A percentile compares a stretch with the other conserved stretches of the same genome.
Conservation (phyloP, 2,329 filamentous ascomycete genomes). For the Westerdykella sp. region DNA sequence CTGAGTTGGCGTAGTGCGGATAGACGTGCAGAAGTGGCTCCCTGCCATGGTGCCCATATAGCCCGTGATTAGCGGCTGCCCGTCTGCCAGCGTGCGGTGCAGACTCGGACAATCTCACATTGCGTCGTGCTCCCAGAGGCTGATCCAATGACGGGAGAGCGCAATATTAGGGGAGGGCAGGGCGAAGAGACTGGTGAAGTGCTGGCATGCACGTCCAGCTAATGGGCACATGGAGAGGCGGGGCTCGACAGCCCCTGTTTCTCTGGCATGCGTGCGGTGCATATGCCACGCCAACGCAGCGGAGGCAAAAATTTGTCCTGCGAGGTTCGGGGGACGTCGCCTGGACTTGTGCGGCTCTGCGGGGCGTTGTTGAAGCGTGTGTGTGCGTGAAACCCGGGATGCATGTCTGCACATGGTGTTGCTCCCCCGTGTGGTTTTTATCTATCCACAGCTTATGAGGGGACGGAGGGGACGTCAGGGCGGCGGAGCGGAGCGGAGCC, state of each 20-base stretch:
- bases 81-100: conserved; percentile 23
- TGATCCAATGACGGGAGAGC: conserved; percentile 26
- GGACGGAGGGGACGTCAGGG: too few species aligned
- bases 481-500: too few species aligned
- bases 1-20: conserved; percentile 33
- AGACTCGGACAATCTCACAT: conserved; percentile 33
- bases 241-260: neutral
- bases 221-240: neutral
- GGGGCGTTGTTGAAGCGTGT: neutral
- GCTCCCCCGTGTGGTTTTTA: too few species aligned
- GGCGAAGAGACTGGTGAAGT: conserved; percentile 17
- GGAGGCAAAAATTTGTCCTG: conserved; percentile 14
- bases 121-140: conserved; percentile 25
- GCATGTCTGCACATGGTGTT: too few species aligned
- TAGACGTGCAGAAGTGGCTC: conserved; percentile 29
- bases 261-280: neutral
- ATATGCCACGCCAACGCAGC: conserved; percentile 6
- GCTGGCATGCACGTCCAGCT: conserved; percentile 19
- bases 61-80: conserved; percentile 28
- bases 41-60: conserved; percentile 23
- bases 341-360: conserved; percentile 20
- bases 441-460: too few species aligned
- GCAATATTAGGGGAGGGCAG: conserved; percentile 30
- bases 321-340: conserved; percentile 5
- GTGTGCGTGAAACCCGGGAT: too few species aligned